Conservation (phyloP, 1,139 yeast species). For the Pichia sp. region DNA sequence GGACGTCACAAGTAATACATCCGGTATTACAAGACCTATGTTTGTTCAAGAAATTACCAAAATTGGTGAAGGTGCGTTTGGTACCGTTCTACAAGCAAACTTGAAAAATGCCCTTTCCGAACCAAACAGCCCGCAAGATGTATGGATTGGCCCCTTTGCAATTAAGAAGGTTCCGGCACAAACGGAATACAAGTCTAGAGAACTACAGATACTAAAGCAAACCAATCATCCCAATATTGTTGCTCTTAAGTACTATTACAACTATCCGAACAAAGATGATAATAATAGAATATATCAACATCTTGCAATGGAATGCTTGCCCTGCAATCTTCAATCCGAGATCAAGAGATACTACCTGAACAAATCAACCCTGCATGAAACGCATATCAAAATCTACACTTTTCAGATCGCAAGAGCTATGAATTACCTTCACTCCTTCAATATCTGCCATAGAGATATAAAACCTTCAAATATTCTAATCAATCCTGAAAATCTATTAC, state of each 20-base stretch:
- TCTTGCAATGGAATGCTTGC: conserved; percentile 78
- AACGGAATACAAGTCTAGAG: conserved; percentile 76
- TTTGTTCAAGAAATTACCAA: conserved; percentile 61
- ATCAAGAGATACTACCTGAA: conserved; percentile 61
- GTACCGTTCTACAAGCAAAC: conserved; percentile 73
- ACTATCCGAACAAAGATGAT: conserved; percentile 49
- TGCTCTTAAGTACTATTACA: conserved; percentile 56
- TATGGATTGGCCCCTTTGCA: conserved; percentile 74
- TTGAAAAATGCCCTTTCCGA: conserved; percentile 29
- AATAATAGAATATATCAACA: conserved; percentile 67
- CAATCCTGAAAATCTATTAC: conserved; percentile 56
- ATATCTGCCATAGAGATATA: conserved; percentile 75
- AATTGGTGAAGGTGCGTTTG: conserved; percentile 82
- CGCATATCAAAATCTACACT: conserved; percentile 71
- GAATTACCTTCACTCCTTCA: conserved; percentile 73
- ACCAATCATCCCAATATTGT: conserved; percentile 78
- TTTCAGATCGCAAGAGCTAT: conserved; percentile 77
- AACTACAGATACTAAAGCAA: conserved; percentile 63
- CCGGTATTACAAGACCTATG: conserved; percentile 52
- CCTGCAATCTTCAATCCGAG: conserved; percentile 70
- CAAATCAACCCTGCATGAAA: conserved; percentile 59
- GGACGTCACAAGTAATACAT: conserved; percentile 57
- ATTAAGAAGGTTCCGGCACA: conserved; percentile 80
- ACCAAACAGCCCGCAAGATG: conserved; percentile 16
- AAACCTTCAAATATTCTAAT: conserved; percentile 75